Conservation (phyloP, 2,329 filamentous ascomycete species). For the Colletotrichum euphorbiae region DNA sequence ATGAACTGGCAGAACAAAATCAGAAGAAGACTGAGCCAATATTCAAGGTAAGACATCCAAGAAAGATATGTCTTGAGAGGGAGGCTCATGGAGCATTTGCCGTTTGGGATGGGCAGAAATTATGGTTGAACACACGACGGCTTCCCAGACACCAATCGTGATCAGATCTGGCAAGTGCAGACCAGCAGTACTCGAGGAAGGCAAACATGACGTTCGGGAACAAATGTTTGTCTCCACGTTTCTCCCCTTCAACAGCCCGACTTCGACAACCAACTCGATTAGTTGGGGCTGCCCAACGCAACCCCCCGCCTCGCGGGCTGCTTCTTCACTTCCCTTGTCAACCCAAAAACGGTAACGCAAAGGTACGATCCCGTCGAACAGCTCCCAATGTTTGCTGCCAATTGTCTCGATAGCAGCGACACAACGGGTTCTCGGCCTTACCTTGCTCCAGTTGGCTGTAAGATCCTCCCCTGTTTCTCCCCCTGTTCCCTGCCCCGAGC, state of each 20-base stretch:
- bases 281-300: background rate
- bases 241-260: conserved; percentile 12
- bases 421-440: background rate
- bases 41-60: background rate
- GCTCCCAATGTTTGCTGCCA: conserved; percentile 2
- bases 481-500: background rate
- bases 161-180: background rate
- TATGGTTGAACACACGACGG: background rate
- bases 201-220: background rate
- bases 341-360: background rate
- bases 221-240: background rate
- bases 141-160: background rate
- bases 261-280: background rate
- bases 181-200: background rate
- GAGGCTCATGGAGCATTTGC: conserved; percentile 3
- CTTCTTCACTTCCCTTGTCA: background rate
- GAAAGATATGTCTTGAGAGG: background rate
- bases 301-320: background rate
- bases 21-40: background rate
- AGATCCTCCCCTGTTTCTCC: background rate
- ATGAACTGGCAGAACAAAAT: too few relatives aligned
- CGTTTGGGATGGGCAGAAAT: background rate
- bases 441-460: background rate
- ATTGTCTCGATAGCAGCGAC: background rate
- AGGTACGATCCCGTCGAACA: conserved; percentile 2